Evolutionary conservation across 1,284 basidiomycete species (phyloP).

Genomic region (Cryptococcus deneoformans): DNA sequence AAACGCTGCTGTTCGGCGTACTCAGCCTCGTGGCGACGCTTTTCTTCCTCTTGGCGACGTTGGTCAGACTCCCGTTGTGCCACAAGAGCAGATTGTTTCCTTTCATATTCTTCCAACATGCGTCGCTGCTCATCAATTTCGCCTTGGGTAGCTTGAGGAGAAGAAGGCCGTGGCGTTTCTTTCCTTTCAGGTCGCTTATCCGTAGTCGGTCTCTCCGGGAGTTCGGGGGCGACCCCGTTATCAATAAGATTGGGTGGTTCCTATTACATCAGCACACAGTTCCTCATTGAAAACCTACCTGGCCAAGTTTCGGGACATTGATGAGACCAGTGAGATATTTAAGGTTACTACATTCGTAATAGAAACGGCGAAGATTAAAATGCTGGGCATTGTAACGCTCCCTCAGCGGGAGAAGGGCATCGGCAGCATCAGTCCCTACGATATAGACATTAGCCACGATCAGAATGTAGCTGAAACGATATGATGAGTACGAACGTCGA

Average conservation of each 20-base stretch:
- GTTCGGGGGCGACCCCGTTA: conserved; percentile 74
- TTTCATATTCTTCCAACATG: conserved; percentile 95
- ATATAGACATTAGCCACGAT: conserved; percentile 4
- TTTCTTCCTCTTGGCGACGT: conserved; percentile 68
- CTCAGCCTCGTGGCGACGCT: conserved; percentile 79
- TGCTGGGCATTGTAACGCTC: conserved; percentile 86
- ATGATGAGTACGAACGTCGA: conserved; percentile 62
- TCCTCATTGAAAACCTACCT: conserved; percentile 53
- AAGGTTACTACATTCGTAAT: conserved; percentile 96
- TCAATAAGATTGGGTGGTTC: conserved; percentile 93
- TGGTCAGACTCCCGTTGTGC: conserved; percentile 81
- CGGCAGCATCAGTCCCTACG: conserved; percentile 77
- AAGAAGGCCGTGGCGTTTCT: conserved; percentile 59
- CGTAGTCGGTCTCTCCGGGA: conserved; percentile 80
- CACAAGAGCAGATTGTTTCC: conserved; percentile 81
- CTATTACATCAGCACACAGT: conserved; percentile 49
- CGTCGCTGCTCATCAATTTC: conserved; percentile 91
- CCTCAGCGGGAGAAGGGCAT: conserved; percentile 79
- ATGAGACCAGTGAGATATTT: conserved; percentile 94
- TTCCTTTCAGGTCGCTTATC: conserved; percentile 34
- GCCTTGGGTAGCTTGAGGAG: conserved; percentile 67
- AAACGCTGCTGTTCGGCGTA: conserved; percentile 64
- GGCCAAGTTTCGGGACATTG: conserved; percentile 92
- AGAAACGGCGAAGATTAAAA: conserved; percentile 87
- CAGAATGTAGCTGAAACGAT: background rate